A percentile compares a stretch with the other conserved stretches of the same genome.
phyloP scores from a whole-genome alignment of 352 stramenopile genomes.

The Phytopythium sindhum region DNA sequence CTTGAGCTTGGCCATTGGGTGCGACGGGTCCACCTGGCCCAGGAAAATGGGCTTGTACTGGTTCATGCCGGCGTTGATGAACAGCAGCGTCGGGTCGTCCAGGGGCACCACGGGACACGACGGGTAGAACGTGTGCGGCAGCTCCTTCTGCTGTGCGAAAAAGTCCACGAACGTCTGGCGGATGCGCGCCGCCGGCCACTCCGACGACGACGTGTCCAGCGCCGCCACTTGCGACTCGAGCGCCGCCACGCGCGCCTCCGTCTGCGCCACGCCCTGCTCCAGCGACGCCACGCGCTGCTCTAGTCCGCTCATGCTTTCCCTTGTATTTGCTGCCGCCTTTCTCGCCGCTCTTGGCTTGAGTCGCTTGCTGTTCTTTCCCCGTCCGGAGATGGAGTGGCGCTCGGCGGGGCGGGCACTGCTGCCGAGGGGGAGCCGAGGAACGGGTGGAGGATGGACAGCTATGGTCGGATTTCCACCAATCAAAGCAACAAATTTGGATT shows the following conservation, averaged over 20 bases:
- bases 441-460: slow-evolving; percentile 1
- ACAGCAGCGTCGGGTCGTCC: slow-evolving; percentile 98
- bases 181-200: slow-evolving; percentile 95
- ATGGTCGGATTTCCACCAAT: neutral
- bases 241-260: slow-evolving; percentile 18
- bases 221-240: slow-evolving; percentile 17
- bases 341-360: neutral
- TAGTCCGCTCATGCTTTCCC: slow-evolving; percentile 23
- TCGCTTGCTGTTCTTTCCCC: neutral
- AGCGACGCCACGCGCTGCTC: slow-evolving; percentile 28
- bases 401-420: neutral
- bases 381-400: neutral
- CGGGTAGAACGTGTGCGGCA: slow-evolving; percentile 93
- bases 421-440: neutral
- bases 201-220: slow-evolving; percentile 17
- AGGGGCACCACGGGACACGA: slow-evolving; percentile 96
- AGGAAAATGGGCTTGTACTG: slow-evolving; percentile 99
- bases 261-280: slow-evolving; percentile 22
- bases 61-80: slow-evolving; percentile 99
- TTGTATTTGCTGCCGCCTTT: neutral
- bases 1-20: slow-evolving; percentile 90
- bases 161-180: slow-evolving; percentile 98
- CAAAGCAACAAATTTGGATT: neutral
- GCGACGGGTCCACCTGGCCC: slow-evolving; percentile 93
- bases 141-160: slow-evolving; percentile 87